phyloP scores from a whole-genome alignment of 1,284 basidiomycete genomes.

The Phellinidium pouzarii region DNA sequence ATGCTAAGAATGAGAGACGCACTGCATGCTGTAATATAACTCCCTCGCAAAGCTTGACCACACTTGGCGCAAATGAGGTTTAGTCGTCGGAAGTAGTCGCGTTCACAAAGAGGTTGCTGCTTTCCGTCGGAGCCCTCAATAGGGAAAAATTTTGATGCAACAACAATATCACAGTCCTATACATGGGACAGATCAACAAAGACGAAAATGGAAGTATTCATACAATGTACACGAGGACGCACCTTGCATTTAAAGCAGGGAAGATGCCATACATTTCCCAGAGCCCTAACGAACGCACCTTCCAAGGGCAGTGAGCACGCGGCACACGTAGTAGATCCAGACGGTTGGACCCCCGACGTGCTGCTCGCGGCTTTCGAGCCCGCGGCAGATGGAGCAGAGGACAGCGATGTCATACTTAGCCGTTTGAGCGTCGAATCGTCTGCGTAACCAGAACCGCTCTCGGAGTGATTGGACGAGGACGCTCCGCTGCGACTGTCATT shows the following conservation, averaged over 20 bases:
- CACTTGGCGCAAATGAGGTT: slow-evolving; percentile 97
- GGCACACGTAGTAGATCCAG: slow-evolving; percentile 49
- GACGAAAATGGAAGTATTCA: slow-evolving; percentile 11
- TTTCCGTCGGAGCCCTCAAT: slow-evolving; percentile 83
- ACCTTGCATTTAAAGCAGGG: slow-evolving; percentile 98
- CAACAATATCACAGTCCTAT: slow-evolving; percentile 93
- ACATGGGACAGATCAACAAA: slow-evolving; percentile 16
- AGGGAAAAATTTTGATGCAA: slow-evolving; percentile 98
- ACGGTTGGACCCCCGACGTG: slow-evolving; percentile 17
- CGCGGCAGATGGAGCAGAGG: slow-evolving; percentile 12
- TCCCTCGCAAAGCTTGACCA: slow-evolving; percentile 87
- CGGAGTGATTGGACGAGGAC: slow-evolving; percentile 19
- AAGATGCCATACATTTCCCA: slow-evolving; percentile 91
- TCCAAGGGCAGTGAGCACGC: slow-evolving; percentile 76
- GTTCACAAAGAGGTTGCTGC: slow-evolving; percentile 92
- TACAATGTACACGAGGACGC: slow-evolving; percentile 27
- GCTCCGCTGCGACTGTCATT: slow-evolving; percentile 17
- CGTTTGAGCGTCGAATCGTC: slow-evolving; percentile 16
- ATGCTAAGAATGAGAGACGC: slow-evolving; percentile 33
- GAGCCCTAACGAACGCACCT: slow-evolving; percentile 93
- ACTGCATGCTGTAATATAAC: slow-evolving; percentile 99
- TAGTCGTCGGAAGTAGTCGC: slow-evolving; percentile 94
- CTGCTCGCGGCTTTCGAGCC: slow-evolving; percentile 10
- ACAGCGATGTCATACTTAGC: slow-evolving; percentile 14
- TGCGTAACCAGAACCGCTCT: slow-evolving; percentile 7